Evolutionary conservation across 306 rosid genomes (phyloP), one percentile per base, ranked within the genome.

Genomic region (Malus fusca): DNA sequence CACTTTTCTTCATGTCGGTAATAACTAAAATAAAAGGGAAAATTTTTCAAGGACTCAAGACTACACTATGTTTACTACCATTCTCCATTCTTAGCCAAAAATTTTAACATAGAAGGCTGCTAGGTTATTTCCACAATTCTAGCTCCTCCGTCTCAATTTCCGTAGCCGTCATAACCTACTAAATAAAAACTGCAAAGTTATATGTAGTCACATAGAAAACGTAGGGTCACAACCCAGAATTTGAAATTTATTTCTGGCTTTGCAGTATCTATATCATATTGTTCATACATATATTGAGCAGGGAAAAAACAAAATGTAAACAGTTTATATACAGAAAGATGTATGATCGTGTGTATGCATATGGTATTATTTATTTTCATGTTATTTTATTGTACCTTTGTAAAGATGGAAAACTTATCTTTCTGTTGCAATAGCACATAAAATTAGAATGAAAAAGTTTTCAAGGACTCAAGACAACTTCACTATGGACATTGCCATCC

Each of bases 81-180:
- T 92, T 86, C 77, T 92, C 93, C 96, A 92, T 87, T 78, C 90
- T 85, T 67, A 90, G 90, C 96, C 96, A 90, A 76, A 90, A 84
- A 30, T 26, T 68, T 76, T 75, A 43, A 92, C 58, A 59, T 90
- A 87, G 85, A 90, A 90, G 96, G 97, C 31, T 80, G 69, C 30
- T 85, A 76, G 53, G 83, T 85, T 42, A 90, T 78, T 81, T 88
- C 88, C 31, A 88, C 44, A 66, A 92, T 77, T 35, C 90, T 82
- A 67, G 97, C 82, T 46, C 97, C 96, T 82, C 86, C 84, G 46
- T 89, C 73, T 96, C 96, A 92, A 79, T 76, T 59, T 51, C 97
- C 96, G 69, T 90, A 88, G 68, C 96, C 97, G 44, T 93, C 97
- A 53, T 88, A 92, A 21, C 97, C 93, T 0, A 35, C 40, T 35